These are phyloP conservation scores for Yueomyces sinensis DNA, from an alignment of 805 yeast genomes.

Conservation along the genomic window DNA sequence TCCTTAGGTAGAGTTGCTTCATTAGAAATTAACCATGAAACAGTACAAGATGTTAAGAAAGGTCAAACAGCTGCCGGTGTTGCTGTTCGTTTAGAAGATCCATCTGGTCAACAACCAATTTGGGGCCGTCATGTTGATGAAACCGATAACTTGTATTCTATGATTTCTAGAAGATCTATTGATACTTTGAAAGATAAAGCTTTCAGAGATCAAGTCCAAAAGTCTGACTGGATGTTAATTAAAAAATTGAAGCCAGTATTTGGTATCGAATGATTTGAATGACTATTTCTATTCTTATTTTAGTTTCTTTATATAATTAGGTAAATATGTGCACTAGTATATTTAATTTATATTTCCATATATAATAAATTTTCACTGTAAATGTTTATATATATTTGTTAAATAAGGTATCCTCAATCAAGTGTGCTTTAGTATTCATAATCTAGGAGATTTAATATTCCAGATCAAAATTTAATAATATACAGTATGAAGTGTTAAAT, in stretches of 20 bases:
- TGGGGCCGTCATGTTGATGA: slow-evolving; percentile 99
- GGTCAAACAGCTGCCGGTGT: slow-evolving; percentile 97
- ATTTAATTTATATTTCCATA: neutral
- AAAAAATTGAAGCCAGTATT: slow-evolving; percentile 80
- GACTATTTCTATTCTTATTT: neutral
- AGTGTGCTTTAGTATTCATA: too few relatives aligned
- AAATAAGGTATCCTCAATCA: too few relatives aligned
- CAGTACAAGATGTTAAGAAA: slow-evolving; percentile 68
- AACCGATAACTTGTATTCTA: slow-evolving; percentile 78
- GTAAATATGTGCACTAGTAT: neutral
- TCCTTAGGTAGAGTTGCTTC: slow-evolving; percentile 77
- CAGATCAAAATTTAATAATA: too few relatives aligned
- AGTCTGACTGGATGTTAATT: slow-evolving; percentile 91
- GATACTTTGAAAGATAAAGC: slow-evolving; percentile 98
- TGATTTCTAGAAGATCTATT: slow-evolving; percentile 77
- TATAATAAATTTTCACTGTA: too few relatives aligned
- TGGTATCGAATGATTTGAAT: slow-evolving; percentile 41
- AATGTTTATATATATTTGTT: too few relatives aligned
- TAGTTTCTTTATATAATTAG: neutral
- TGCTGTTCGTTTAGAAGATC: slow-evolving; percentile 92
- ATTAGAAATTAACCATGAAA: slow-evolving; percentile 91
- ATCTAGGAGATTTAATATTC: too few relatives aligned
- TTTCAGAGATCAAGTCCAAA: slow-evolving; percentile 83
- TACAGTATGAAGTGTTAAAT: too few relatives aligned
- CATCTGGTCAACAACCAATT: slow-evolving; percentile 84